Evolutionary conservation across 2,329 filamentous ascomycete species (phyloP), one percentile per base, ranked within the genome.

Genomic region (Fusarium cyanostomum): DNA sequence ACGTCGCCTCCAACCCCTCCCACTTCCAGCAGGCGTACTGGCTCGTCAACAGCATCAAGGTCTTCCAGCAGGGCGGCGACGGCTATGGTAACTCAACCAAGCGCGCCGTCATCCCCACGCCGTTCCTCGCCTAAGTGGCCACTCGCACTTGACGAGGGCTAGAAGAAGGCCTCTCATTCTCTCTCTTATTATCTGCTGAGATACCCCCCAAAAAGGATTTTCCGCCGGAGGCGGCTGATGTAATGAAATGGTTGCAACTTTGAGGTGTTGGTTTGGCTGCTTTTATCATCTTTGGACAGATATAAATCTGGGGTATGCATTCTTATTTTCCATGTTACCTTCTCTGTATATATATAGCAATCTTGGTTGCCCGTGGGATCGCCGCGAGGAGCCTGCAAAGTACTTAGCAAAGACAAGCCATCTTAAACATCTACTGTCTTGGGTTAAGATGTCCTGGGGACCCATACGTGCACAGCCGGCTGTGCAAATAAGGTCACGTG

Each of bases 21-120:
- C 90, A 83, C 11, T 96, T 95, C 74, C 72, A 77, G 16, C 83
- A 94, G 21, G 85, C 91, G 2, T 96, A 89, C 79, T 96, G 92
- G 91, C 77, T 86, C 58, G 84, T 96, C 77, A 91, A 90, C 72
- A 87, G 84, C 31, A 80, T 93, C 71, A 87, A 86, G 77, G 85
- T 92, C 12, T 93, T 84, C 52, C 54, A 70, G 51, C 59, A 70
- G 52, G 43, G 28, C 41, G 57, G 34, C 21, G 37, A 46, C 30
- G 46, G 59, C 16, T 56, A 62, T 51, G 21, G 37, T 38, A 51
- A 34, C 34, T 45, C 61, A 34, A 59, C 57, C 42, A 66, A 55
- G 18, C 62, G 59, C 38, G 52, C 53, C 33, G 46, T 59, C 49
- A 37, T 57, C 18, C 38, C 55, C 49, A 66, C 52, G 57, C 54